Conservation (phyloP, 2,329 filamentous ascomycete genomes). For the Neoarthrinium moseri region DNA sequence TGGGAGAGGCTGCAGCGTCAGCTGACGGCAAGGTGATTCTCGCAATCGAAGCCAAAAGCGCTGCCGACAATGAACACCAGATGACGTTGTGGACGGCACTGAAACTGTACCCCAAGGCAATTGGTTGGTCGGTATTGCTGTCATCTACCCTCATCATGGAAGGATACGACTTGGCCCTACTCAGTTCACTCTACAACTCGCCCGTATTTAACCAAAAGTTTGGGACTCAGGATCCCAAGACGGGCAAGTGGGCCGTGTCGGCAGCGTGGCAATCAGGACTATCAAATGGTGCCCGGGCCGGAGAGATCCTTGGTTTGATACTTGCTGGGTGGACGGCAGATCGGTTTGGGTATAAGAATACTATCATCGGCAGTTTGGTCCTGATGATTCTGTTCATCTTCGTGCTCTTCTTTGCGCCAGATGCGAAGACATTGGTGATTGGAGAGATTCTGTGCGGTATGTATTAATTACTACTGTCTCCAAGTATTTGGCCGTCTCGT, state of each 20-base stretch:
- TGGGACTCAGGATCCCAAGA: constrained; percentile 32
- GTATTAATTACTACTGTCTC: too few species aligned
- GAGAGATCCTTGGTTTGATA: constrained; percentile 55
- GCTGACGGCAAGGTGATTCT: constrained; percentile 9
- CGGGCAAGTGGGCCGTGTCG: constrained; percentile 44
- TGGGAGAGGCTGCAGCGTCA: too few species aligned
- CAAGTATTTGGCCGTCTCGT: too few species aligned
- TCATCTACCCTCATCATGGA: constrained; percentile 49
- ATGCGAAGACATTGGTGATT: constrained; percentile 42
- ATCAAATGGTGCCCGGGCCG: constrained; percentile 50
- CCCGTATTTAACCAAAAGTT: constrained; percentile 44
- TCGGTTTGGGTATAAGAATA: constrained; percentile 48
- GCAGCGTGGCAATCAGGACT: constrained; percentile 58
- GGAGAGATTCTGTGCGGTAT: constrained; percentile 45
- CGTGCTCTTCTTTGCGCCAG: constrained; percentile 51
- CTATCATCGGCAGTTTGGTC: constrained; percentile 44
- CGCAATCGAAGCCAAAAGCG: constrained; percentile 37
- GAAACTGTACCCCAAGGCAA: constrained; percentile 44
- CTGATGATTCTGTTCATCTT: constrained; percentile 51
- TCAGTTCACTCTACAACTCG: constrained; percentile 49
- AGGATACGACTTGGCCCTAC: constrained; percentile 49
- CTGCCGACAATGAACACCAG: constrained; percentile 37
- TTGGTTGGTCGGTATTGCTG: constrained; percentile 45
- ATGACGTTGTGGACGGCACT: constrained; percentile 40
- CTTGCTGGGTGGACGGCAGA: constrained; percentile 53